Percentiles rank a stretch among this genome's conserved stretches.
phyloP scores from a whole-genome alignment of 495 filamentous ascomycete genomes.

The Mytilinidion resinicola region DNA sequence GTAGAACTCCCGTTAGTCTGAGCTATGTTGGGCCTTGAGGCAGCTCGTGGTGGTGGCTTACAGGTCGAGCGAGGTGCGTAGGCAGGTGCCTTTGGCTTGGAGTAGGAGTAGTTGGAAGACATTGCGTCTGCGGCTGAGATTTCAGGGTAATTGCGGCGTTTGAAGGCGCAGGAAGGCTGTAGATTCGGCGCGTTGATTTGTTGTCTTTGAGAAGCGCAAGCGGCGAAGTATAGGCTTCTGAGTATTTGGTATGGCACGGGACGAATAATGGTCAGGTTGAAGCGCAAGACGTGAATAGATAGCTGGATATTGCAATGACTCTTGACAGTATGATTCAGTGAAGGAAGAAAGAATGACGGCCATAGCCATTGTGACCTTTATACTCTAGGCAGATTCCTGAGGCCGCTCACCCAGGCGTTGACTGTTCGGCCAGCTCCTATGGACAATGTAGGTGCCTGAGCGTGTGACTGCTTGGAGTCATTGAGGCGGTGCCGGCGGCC shows the following conservation, averaged over 20 bases:
- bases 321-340: background rate
- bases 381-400: conserved; percentile 25
- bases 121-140: conserved; percentile 8
- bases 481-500: conserved; percentile 10
- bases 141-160: conserved; percentile 7
- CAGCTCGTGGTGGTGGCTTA: conserved; percentile 1
- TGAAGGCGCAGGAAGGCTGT: conserved; percentile 12
- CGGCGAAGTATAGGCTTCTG: conserved; percentile 1
- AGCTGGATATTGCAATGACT: background rate
- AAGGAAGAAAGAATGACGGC: background rate
- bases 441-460: conserved; percentile 23
- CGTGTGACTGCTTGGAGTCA: conserved; percentile 21
- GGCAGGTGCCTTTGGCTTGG: conserved; percentile 15
- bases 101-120: conserved; percentile 21
- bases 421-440: conserved; percentile 15
- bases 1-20: background rate
- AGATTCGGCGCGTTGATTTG: conserved; percentile 9
- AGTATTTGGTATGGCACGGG: conserved; percentile 10
- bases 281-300: background rate
- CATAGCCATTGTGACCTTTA: conserved; percentile 5
- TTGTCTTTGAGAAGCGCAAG: background rate
- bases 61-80: conserved; percentile 12
- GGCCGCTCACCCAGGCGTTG: conserved; percentile 16
- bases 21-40: background rate
- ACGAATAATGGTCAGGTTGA: conserved; percentile 2